Evolutionary conservation across 768 basidiomycete species (phyloP).

Genomic region (Tricholoma hemisulphureum): DNA sequence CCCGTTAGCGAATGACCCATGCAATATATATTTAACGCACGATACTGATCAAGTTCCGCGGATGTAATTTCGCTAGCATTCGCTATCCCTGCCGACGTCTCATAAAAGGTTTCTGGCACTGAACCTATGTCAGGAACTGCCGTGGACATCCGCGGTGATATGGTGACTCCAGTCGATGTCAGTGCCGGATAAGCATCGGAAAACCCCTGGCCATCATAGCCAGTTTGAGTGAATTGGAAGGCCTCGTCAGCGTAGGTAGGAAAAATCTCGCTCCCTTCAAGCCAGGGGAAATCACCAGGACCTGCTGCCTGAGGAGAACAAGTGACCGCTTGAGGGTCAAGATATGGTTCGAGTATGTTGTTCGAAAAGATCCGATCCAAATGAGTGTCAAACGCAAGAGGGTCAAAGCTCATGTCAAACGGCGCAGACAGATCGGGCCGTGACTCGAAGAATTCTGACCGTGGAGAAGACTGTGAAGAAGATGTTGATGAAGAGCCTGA

Average conservation of each 20-base stretch:
- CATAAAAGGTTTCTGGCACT: constrained; percentile 13
- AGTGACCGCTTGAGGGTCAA: constrained; percentile 32
- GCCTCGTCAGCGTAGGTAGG: constrained; percentile 29
- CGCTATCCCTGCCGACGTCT: constrained; percentile 29
- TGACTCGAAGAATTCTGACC: constrained; percentile 37
- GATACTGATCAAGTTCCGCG: constrained; percentile 55
- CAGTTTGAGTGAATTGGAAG: constrained; percentile 14
- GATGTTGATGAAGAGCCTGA: constrained; percentile 35
- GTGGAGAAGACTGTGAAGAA: constrained; percentile 39
- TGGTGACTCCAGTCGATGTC: constrained; percentile 5
- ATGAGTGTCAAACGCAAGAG: constrained; percentile 30
- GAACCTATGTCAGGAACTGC: constrained; percentile 7
- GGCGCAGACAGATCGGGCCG: constrained; percentile 26
- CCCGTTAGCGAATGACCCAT: not conserved
- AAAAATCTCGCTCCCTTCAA: constrained; percentile 35
- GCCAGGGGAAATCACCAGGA: constrained; percentile 31
- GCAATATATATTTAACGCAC: constrained; percentile 37
- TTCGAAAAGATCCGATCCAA: constrained; percentile 35
- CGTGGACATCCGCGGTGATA: constrained; percentile 19
- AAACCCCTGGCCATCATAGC: constrained; percentile 18
- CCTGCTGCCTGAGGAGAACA: constrained; percentile 22
- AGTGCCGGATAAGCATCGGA: constrained; percentile 14
- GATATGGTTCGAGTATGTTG: constrained; percentile 37
- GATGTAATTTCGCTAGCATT: constrained; percentile 30
- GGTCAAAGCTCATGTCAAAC: constrained; percentile 33